These are phyloP conservation scores for Pseudomassariella vexata DNA, from an alignment of 2,329 filamentous ascomycete genomes.

Conservation along the genomic window DNA sequence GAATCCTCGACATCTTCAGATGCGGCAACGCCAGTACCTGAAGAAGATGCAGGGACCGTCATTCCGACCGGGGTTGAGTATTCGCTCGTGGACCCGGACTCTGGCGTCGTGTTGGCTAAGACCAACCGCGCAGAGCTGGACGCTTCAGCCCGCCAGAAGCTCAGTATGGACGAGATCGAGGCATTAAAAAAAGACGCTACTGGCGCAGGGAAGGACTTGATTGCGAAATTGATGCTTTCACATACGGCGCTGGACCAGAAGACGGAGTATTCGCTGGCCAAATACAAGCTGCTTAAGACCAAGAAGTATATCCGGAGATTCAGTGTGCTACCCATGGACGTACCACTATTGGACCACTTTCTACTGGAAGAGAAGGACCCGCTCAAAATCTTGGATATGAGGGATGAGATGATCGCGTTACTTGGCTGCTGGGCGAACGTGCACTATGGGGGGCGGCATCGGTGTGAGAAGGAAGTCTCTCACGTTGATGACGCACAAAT, in stretches of 20 bases:
- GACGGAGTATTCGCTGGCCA: conserved; percentile 86
- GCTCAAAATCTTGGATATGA: conserved; percentile 74
- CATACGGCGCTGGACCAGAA: conserved; percentile 91
- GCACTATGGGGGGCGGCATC: conserved; percentile 55
- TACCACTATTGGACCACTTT: conserved; percentile 69
- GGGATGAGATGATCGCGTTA: conserved; percentile 77
- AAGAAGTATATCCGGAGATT: conserved; percentile 91
- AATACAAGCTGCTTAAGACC: conserved; percentile 91
- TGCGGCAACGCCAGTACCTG: conserved; percentile 31
- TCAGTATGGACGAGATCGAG: conserved; percentile 72
- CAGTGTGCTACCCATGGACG: conserved; percentile 76
- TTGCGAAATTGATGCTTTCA: conserved; percentile 85
- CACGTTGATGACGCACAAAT: conserved; percentile 7
- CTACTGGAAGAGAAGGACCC: conserved; percentile 76
- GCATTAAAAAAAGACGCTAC: conserved; percentile 68
- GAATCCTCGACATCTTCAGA: conserved; percentile 21
- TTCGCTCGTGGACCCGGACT: conserved; percentile 37
- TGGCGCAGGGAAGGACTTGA: conserved; percentile 79
- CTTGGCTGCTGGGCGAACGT: conserved; percentile 88
- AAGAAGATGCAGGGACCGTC: conserved; percentile 38
- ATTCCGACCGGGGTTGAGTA: conserved; percentile 41
- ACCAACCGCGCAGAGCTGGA: conserved; percentile 56
- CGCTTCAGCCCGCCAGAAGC: conserved; percentile 63
- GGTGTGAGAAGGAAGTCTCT: conserved; percentile 14
- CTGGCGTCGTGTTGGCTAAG: conserved; percentile 44